Base-by-base conservation (phyloP, 495 filamentous ascomycete genomes). In the Durotheca rogersii region DNA sequence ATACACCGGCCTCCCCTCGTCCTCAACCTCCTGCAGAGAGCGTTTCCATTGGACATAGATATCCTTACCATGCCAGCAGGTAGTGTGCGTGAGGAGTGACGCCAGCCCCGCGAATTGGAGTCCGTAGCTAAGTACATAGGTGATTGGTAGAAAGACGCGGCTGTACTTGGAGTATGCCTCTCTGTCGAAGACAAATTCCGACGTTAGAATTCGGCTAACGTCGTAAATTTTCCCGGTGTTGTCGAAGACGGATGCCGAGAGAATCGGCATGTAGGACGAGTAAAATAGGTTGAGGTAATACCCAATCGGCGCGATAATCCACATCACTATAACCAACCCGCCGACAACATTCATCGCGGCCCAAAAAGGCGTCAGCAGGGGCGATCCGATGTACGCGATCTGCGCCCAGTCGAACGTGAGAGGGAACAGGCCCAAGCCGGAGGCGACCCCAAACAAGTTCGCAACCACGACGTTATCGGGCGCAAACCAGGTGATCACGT, bases 351-450 rank as follows among this genome's bases (percentile, higher is more conserved):
- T 95, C 55, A 89, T 74, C 1, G 89, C 88, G 4, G 91, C 90
- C 90, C 90, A 95, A 61, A 91, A 95, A 0, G 90, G 90, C 0
- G 87, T 89, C 16, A 95, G 70, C 0, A 96, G 75, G 0, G 90
- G 90, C 20, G 87, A 93, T 9, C 88, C 87, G 51, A 92, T 94
- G 57, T 90, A 95, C 6, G 91, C 89, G 32, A 96, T 84, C 68
- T 95, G 91, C 0, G 87, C 82, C 90, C 90, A 96, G 69, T 96
- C 90, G 51, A 96, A 95, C 0, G 90, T 95, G 59, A 96, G 59
- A 3, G 91, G 82, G 40, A 93, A 92, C 50, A 96, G 75, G 2
- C 90, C 90, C 31, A 95, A 72, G 16, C 90, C 89, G 2, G 89
- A 91, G n/a, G 81, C 72, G 23, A 91, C 85, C 3, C 90, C 90